Conservation (phyloP, 2,329 filamentous ascomycete genomes). For the Fusarium illudens region DNA sequence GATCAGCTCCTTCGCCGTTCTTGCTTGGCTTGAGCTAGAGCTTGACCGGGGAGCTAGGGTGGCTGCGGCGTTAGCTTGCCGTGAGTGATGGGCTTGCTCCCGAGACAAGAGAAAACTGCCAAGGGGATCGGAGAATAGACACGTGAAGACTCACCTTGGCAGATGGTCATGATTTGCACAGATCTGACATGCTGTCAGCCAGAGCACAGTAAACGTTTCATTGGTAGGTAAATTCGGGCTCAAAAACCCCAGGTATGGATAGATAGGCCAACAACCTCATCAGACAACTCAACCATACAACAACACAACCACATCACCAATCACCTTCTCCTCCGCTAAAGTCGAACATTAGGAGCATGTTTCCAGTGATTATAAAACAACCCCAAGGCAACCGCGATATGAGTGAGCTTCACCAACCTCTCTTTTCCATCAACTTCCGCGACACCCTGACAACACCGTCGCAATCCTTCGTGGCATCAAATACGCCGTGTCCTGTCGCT, state of each 20-base stretch:
- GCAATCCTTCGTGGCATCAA: constrained; percentile 2
- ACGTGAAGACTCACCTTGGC: not conserved
- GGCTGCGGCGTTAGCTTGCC: not conserved
- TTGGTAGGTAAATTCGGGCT: not conserved
- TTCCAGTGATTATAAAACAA: not conserved
- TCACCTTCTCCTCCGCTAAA: not conserved
- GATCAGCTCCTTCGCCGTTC: not conserved
- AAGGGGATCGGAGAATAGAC: not conserved
- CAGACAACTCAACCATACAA: not conserved
- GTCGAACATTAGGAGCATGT: not conserved
- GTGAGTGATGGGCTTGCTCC: not conserved
- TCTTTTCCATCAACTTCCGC: constrained; percentile 18
- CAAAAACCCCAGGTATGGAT: not conserved
- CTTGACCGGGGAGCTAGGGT: not conserved
- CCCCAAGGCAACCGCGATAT: constrained; percentile 1
- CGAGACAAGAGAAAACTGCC: not conserved
- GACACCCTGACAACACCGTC: constrained; percentile 15
- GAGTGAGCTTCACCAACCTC: not conserved
- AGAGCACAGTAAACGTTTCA: not conserved
- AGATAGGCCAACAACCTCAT: constrained; percentile 11
- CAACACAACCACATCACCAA: constrained; percentile 9
- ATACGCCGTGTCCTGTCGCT: constrained; percentile 6
- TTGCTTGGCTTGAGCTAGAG: not conserved
- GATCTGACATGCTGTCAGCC: not conserved
- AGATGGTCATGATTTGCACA: not conserved